Percentiles rank a stretch among this genome's conserved stretches.
Conservation (phyloP, 2,329 filamentous ascomycete genomes). For the Diaporthe ampelina region DNA sequence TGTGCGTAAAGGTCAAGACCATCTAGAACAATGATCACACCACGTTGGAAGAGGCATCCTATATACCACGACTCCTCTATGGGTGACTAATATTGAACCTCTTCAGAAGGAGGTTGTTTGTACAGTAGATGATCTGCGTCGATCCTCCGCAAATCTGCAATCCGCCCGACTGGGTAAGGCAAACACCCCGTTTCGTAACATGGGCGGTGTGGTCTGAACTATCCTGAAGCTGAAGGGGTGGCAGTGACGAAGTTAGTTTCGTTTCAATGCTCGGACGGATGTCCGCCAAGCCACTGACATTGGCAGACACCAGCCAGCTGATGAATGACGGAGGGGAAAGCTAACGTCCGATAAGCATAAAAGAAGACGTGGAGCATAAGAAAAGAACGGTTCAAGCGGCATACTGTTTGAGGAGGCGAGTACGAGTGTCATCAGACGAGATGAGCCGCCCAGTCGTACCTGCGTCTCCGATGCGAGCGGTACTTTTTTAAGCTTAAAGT, state of each 20-base stretch:
- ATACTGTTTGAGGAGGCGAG: slow-evolving; percentile 21
- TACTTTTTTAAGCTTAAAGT: slow-evolving; percentile 6
- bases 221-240: slow-evolving; percentile 32
- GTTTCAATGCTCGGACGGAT: slow-evolving; percentile 34
- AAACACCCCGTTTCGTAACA: slow-evolving; percentile 25
- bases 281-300: slow-evolving; percentile 33
- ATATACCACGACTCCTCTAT: background rate
- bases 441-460: slow-evolving; percentile 32
- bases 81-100: background rate
- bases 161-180: slow-evolving; percentile 16
- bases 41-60: background rate
- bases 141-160: slow-evolving; percentile 14
- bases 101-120: background rate
- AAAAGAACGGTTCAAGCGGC: slow-evolving; percentile 23
- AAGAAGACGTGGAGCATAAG: background rate
- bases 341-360: slow-evolving; percentile 26
- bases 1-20: background rate
- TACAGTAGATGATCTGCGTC: slow-evolving; percentile 4
- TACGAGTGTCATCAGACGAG: slow-evolving; percentile 24
- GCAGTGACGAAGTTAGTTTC: slow-evolving; percentile 28
- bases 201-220: slow-evolving; percentile 31
- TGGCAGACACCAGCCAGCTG: slow-evolving; percentile 32
- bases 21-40: background rate
- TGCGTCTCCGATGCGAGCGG: slow-evolving; percentile 22
- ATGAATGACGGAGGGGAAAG: slow-evolving; percentile 26